Evolutionary conservation across 345 rosid species (phyloP), one percentile per base, ranked within the genome.

Genomic region (Trapa incisa): DNA sequence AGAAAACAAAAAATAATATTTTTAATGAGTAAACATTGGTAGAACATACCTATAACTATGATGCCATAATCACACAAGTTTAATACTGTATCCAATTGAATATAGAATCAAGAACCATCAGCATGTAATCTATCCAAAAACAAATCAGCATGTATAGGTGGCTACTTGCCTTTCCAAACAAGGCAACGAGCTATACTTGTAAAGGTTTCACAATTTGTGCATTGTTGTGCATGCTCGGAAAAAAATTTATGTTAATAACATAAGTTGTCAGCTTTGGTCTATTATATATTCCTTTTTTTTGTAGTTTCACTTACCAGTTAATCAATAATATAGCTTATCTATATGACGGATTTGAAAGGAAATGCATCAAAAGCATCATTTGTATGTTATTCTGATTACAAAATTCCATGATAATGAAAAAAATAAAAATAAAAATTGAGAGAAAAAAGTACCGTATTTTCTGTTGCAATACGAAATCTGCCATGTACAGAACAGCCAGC

Each of bases 401-500:
- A 37, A 10, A 35, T 58, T 12, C 63, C 11, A 9, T 33, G 37
- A 58, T 58, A 32, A 32, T 58, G 15, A 29, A 13, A 17, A n/a
- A 58, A 58, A 1, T 35, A 32, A 35, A 54, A 58, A 8, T 58
- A 1, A 16, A 13, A 58, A 35, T 37, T 6, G 29, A 53, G 63
- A 68, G 41, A 58, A 57, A 64, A 32, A 42, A 47, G 1, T 73
- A 92, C 96, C 80, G 87, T 73, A 64, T 86, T 92, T 74, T 92
- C 96, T 67, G 94, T 89, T 64, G 85, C 96, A 65, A 86, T 75
- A 12, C 91, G 89, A 73, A 92, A 87, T 74, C 83, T 78, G 69
- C 96, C 96, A 69, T 89, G 92, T 8, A 87, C 22, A 10, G 96
- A 86, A 74, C 73, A 80, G 74, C 96, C 96, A 76, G 81, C 85